phyloP scores from a whole-genome alignment of 2,329 filamentous ascomycete species.

The Colletotrichum echinochloae region DNA sequence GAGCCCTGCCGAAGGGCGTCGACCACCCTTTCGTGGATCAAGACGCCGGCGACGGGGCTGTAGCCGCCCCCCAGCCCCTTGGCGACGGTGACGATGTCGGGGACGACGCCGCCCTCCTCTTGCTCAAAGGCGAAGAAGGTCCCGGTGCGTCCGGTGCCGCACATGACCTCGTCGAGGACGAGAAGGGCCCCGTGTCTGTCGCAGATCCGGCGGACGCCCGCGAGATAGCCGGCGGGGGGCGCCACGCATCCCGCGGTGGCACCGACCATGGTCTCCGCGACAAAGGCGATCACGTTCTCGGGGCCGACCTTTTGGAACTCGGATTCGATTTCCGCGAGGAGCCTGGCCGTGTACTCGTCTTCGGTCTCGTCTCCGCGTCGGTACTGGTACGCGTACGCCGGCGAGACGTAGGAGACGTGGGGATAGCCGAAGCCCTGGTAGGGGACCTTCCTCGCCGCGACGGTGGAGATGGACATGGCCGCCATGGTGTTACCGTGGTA shows the following conservation, averaged over 20 bases:
- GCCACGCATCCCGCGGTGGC: conserved; percentile 65
- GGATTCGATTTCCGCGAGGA: conserved; percentile 59
- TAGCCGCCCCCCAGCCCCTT: conserved; percentile 71
- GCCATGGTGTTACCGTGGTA: conserved; percentile 66
- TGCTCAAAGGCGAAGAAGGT: conserved; percentile 74
- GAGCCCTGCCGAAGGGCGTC: conserved; percentile 60
- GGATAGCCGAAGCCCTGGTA: conserved; percentile 46
- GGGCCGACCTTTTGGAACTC: conserved; percentile 61
- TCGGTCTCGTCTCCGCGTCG: conserved; percentile 51
- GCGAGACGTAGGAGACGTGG: conserved; percentile 46
- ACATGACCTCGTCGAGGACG: conserved; percentile 76
- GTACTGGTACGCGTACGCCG: conserved; percentile 60
- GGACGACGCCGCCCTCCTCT: conserved; percentile 57
- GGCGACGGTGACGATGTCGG: conserved; percentile 70
- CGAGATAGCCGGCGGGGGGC: conserved; percentile 64
- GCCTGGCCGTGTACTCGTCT: conserved; percentile 53
- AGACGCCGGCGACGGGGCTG: conserved; percentile 65
- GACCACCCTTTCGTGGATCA: conserved; percentile 63
- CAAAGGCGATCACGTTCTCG: conserved; percentile 59
- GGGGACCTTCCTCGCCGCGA: conserved; percentile 45
- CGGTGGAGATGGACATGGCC: conserved; percentile 54
- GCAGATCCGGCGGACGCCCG: conserved; percentile 65
- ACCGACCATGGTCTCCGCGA: conserved; percentile 63
- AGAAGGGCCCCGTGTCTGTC: conserved; percentile 66
- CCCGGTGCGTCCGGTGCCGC: conserved; percentile 72